Conservation (phyloP, 805 yeast genomes). For the Metschnikowia koreensis region DNA sequence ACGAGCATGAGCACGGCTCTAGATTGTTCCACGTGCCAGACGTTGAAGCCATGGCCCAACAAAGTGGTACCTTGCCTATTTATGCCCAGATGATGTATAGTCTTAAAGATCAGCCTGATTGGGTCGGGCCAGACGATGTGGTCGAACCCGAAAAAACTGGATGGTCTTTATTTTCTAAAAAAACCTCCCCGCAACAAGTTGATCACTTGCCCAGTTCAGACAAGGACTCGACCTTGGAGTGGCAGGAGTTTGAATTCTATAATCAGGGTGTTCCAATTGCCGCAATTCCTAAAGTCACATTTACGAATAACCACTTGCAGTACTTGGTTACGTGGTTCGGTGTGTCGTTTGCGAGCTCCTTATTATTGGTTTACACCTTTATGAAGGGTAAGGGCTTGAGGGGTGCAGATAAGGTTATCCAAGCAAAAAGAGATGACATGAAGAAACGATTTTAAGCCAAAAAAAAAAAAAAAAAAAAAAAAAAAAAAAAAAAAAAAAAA, state of each 20-base stretch:
- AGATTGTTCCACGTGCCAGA: conserved; percentile 79
- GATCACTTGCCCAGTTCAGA: conserved; percentile 21
- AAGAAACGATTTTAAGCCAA: conserved; percentile 16
- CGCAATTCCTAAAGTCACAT: conserved; percentile 71
- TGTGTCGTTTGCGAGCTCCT: conserved; percentile 67
- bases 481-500: background rate
- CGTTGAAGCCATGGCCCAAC: conserved; percentile 72
- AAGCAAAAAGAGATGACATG: conserved; percentile 41
- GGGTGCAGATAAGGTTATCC: conserved; percentile 40
- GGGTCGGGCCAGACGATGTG: conserved; percentile 22
- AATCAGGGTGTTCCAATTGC: conserved; percentile 91
- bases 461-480: background rate
- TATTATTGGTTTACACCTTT: conserved; percentile 49
- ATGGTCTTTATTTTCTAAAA: conserved; percentile 13
- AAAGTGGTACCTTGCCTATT: conserved; percentile 65
- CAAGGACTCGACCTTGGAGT: conserved; percentile 35
- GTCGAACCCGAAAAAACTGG: conserved; percentile 9
- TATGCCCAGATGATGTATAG: conserved; percentile 74
- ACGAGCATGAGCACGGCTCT: conserved; percentile 63
- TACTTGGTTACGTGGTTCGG: conserved; percentile 96
- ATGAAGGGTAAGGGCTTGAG: conserved; percentile 29
- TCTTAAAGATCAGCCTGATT: conserved; percentile 61
- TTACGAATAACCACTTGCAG: conserved; percentile 87
- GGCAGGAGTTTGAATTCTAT: conserved; percentile 53
- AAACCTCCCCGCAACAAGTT: conserved; percentile 7